These are phyloP conservation scores for Sutorius australiensis DNA, from an alignment of 768 basidiomycete species.

Conservation along the genomic window DNA sequence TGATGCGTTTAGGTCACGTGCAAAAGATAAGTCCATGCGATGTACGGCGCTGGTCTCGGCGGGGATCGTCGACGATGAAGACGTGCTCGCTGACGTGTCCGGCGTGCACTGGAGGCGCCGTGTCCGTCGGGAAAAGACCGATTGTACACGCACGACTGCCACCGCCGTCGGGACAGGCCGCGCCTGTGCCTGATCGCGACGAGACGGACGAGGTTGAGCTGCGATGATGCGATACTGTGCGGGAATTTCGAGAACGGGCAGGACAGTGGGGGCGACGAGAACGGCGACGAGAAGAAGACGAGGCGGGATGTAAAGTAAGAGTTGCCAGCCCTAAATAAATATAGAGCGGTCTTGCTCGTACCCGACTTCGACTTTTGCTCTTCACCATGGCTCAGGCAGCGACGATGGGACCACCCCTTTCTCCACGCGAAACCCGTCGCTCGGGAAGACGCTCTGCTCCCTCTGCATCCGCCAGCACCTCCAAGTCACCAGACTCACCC, in stretches of 20 bases:
- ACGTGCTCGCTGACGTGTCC: conserved; percentile 4
- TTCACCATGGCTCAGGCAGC: conserved; percentile 57
- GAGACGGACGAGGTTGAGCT: neutral
- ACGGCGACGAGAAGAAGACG: neutral
- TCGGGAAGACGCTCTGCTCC: conserved; percentile 72
- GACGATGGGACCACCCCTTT: conserved; percentile 73
- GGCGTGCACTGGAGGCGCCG: neutral
- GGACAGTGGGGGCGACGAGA: neutral
- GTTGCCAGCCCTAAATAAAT: conserved; percentile 38
- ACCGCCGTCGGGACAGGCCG: neutral
- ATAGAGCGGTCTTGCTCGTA: conserved; percentile 8
- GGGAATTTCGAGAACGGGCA: neutral
- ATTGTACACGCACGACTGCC: conserved; percentile 4
- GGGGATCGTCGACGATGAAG: conserved; percentile 14
- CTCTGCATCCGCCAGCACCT: conserved; percentile 61
- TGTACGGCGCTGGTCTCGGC: conserved; percentile 3
- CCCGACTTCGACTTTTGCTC: conserved; percentile 9
- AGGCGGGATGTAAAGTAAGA: conserved; percentile 9
- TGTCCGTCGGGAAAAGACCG: neutral
- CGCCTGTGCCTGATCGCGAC: conserved; percentile 19
- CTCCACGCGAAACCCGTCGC: conserved; percentile 72
- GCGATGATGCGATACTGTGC: neutral
- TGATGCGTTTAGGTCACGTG: conserved; percentile 22
- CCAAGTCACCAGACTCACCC: conserved; percentile 73
- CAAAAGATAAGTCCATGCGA: conserved; percentile 21